These are phyloP conservation scores for Ogataea populi-albae DNA, from an alignment of 805 yeast species.

Conservation along the genomic window DNA sequence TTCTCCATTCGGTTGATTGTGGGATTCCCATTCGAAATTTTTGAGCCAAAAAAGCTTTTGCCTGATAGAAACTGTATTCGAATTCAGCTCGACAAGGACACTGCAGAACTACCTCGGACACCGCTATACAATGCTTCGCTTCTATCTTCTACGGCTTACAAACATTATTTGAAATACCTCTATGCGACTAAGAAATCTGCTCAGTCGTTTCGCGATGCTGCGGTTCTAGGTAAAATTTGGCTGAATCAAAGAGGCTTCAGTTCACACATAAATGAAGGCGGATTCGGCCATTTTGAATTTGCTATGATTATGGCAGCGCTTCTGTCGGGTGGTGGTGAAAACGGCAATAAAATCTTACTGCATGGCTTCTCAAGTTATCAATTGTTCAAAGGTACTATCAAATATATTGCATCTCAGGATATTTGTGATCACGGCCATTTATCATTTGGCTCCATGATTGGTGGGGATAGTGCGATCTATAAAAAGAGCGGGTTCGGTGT, in stretches of 20 bases:
- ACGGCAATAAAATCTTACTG: slow-evolving; percentile 71
- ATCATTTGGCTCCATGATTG: slow-evolving; percentile 58
- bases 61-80: slow-evolving; percentile 84
- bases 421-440: slow-evolving; percentile 59
- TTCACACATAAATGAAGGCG: slow-evolving; percentile 58
- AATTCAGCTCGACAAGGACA: slow-evolving; percentile 45
- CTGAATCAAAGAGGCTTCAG: slow-evolving; percentile 79
- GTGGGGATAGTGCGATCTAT: slow-evolving; percentile 44
- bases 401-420: slow-evolving; percentile 79
- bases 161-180: slow-evolving; percentile 68
- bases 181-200: slow-evolving; percentile 74
- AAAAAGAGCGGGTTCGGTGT: slow-evolving; percentile 60
- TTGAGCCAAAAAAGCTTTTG: slow-evolving; percentile 70
- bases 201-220: slow-evolving; percentile 83
- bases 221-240: slow-evolving; percentile 86
- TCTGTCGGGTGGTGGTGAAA: slow-evolving; percentile 75
- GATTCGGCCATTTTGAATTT: slow-evolving; percentile 93
- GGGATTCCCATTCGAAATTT: slow-evolving; percentile 67
- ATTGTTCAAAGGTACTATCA: slow-evolving; percentile 82
- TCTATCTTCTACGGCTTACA: slow-evolving; percentile 64
- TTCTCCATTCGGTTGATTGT: slow-evolving; percentile 70
- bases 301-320: slow-evolving; percentile 76
- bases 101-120: slow-evolving; percentile 60
- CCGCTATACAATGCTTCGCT: slow-evolving; percentile 85
- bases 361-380: slow-evolving; percentile 93